These are phyloP conservation scores for Rosa lucieae DNA, from an alignment of 306 rosid genomes.

Conservation along the genomic window DNA sequence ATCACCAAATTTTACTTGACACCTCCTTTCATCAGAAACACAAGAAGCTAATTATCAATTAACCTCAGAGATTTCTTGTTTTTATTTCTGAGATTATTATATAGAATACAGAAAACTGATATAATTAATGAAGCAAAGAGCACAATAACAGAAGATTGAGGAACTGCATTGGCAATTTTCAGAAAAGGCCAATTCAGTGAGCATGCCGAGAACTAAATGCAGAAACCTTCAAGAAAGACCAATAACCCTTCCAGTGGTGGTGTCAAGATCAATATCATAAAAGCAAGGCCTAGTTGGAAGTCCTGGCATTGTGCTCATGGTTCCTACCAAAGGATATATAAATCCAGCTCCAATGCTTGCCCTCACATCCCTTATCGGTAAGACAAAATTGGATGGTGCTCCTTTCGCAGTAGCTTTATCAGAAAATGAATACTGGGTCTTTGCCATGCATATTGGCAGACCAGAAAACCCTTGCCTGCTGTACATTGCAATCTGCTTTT, in stretches of 20 bases:
- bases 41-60: not conserved
- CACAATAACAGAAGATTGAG: not conserved
- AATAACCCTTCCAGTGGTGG: conserved; percentile 78
- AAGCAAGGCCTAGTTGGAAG: conserved; percentile 98
- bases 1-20: conserved; percentile 3
- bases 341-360: conserved; percentile 98
- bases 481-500: conserved; percentile 90
- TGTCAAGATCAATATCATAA: conserved; percentile 89
- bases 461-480: conserved; percentile 88
- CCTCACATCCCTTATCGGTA: conserved; percentile 92
- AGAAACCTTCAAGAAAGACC: conserved; percentile 73
- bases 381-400: conserved; percentile 75
- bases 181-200: not conserved
- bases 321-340: conserved; percentile 92
- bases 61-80: conserved; percentile 9
- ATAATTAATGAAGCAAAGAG: not conserved
- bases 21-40: conserved; percentile 2
- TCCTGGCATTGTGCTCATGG: conserved; percentile 99
- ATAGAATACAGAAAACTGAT: not conserved
- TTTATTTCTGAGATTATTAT: not conserved
- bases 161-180: not conserved
- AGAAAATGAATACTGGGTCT: conserved; percentile 95
- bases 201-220: not conserved
- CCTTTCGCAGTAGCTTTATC: conserved; percentile 79
- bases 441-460: conserved; percentile 95